These are phyloP conservation scores for Hanseniaspora guilliermondii DNA, from an alignment of 805 yeast genomes.

Conservation along the genomic window DNA sequence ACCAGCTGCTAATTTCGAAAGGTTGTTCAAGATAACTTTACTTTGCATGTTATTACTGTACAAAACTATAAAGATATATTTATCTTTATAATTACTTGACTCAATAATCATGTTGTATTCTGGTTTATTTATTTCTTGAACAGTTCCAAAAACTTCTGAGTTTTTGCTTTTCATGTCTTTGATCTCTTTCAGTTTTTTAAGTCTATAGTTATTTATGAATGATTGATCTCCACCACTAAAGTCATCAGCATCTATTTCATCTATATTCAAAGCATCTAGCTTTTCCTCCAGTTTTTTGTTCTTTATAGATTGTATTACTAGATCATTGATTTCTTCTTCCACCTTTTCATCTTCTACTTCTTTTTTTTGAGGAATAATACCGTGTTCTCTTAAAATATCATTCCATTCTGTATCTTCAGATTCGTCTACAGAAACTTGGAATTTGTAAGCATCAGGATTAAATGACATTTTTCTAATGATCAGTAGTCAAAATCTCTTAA, in stretches of 20 bases:
- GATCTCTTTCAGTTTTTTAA: conserved; percentile 65
- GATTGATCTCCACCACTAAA: conserved; percentile 73
- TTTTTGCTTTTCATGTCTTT: conserved; percentile 35
- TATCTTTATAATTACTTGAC: conserved; percentile 39
- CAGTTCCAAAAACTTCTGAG: conserved; percentile 54
- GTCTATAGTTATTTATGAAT: conserved; percentile 64
- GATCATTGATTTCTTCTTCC: conserved; percentile 80
- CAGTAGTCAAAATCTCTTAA: too few relatives aligned
- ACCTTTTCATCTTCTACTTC: conserved; percentile 78
- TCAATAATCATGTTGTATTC: conserved; percentile 82
- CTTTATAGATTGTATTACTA: conserved; percentile 60
- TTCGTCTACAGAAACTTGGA: conserved; percentile 83
- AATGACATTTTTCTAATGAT: conserved; percentile 9
- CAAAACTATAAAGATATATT: conserved; percentile 50
- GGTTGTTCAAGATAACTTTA: conserved; percentile 51
- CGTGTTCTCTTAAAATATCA: conserved; percentile 79
- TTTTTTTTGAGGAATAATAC: conserved; percentile 83
- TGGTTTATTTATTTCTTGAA: conserved; percentile 68
- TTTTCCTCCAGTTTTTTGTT: conserved; percentile 39
- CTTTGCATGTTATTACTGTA: conserved; percentile 68
- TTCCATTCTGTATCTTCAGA: conserved; percentile 98
- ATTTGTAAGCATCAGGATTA: conserved; percentile 39
- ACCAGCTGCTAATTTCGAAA: conserved; percentile 46
- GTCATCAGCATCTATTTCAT: conserved; percentile 88
- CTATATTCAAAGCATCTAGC: conserved; percentile 71